Conservation (phyloP, 2,329 filamentous ascomycete species). For the Coleophoma crateriformis region DNA sequence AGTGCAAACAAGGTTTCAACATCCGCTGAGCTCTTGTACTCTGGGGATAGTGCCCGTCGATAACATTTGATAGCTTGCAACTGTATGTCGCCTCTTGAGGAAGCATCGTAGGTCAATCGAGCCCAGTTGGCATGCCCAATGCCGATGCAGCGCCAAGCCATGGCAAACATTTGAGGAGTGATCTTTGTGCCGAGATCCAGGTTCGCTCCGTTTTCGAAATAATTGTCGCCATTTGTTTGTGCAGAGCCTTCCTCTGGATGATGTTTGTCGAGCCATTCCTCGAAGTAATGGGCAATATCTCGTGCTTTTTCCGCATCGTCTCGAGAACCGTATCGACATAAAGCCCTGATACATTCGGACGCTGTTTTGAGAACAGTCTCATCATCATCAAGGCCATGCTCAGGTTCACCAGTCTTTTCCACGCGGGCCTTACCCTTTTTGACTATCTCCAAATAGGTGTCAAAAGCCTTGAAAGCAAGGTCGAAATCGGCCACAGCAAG, state of each 20-base stretch:
- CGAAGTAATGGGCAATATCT: slow-evolving; percentile 63
- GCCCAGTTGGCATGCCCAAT: slow-evolving; percentile 86
- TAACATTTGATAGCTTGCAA: slow-evolving; percentile 72
- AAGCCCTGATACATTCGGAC: slow-evolving; percentile 70
- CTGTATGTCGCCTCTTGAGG: slow-evolving; percentile 67
- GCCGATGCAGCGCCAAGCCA: slow-evolving; percentile 80
- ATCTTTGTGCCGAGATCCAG: slow-evolving; percentile 32
- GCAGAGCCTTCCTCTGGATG: slow-evolving; percentile 14
- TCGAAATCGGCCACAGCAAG: slow-evolving; percentile 86
- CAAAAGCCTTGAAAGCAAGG: slow-evolving; percentile 82
- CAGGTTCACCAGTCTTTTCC: slow-evolving; percentile 68
- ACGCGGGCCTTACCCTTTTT: slow-evolving; percentile 79
- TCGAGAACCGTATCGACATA: slow-evolving; percentile 75
- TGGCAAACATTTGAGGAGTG: slow-evolving; percentile 55
- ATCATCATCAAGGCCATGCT: slow-evolving; percentile 72
- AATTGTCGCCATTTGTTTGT: slow-evolving; percentile 8
- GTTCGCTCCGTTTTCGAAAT: slow-evolving; percentile 12
- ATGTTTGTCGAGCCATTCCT: slow-evolving; percentile 67
- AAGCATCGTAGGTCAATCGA: slow-evolving; percentile 70
- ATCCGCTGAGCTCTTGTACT: slow-evolving; percentile 60
- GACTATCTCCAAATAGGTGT: slow-evolving; percentile 87
- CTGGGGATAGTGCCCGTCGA: slow-evolving; percentile 64
- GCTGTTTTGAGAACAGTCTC: slow-evolving; percentile 71
- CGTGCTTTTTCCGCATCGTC: slow-evolving; percentile 75
- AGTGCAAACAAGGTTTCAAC: slow-evolving; percentile 76